Evolutionary conservation across 2,329 filamentous ascomycete species (phyloP).

Genomic region (Penicillium paneum): DNA sequence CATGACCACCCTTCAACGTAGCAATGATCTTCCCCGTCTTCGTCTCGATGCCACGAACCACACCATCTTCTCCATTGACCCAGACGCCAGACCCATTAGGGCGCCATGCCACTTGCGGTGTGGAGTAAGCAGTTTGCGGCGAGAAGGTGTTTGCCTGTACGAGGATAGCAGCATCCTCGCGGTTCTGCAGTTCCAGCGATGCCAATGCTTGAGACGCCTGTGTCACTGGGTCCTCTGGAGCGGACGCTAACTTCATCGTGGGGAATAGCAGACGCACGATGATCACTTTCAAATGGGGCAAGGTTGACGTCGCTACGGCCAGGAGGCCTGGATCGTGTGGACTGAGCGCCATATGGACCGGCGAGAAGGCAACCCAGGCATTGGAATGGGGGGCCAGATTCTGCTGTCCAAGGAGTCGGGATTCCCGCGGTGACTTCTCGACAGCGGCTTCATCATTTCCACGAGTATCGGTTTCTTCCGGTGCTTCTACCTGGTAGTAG

Average conservation of each 20-base stretch:
- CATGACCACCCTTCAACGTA: constrained; percentile 52
- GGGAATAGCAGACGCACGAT: constrained; percentile 58
- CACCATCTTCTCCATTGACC: constrained; percentile 64
- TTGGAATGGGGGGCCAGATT: constrained; percentile 62
- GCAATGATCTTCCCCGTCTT: constrained; percentile 56
- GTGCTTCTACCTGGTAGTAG: constrained; percentile 47
- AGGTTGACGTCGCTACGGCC: constrained; percentile 58
- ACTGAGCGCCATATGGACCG: constrained; percentile 54
- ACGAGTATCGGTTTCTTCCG: neutral
- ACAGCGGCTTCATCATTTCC: neutral
- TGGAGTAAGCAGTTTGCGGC: constrained; percentile 63
- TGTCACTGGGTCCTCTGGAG: constrained; percentile 32
- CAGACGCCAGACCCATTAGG: constrained; percentile 61
- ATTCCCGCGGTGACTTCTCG: constrained; percentile 17
- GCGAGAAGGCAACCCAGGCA: constrained; percentile 63
- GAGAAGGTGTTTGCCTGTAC: constrained; percentile 59
- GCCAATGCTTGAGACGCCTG: constrained; percentile 54
- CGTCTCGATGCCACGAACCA: constrained; percentile 58
- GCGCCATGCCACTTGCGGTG: constrained; percentile 60
- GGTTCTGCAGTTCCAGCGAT: constrained; percentile 51
- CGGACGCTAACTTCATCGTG: constrained; percentile 8
- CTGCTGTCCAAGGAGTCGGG: constrained; percentile 52
- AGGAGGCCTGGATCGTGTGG: constrained; percentile 55
- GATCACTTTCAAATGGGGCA: constrained; percentile 62
- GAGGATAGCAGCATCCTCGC: constrained; percentile 58